These are phyloP conservation scores for Apiospora saccharicola DNA, from an alignment of 2,329 filamentous ascomycete species.

Conservation along the genomic window DNA sequence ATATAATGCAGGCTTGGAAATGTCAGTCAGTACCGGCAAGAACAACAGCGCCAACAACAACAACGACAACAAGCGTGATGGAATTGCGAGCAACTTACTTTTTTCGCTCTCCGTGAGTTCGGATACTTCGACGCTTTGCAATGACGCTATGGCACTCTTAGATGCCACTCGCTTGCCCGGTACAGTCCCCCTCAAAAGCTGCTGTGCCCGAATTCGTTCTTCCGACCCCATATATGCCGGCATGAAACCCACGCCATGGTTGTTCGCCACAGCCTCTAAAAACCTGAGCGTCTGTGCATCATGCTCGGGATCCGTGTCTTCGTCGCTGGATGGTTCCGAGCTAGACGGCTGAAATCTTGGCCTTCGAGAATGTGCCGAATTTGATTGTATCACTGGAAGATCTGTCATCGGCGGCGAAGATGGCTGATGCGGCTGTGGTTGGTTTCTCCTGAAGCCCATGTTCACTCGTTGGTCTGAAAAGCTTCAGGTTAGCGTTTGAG, in stretches of 20 bases:
- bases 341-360: constrained; percentile 7
- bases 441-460: constrained; percentile 1
- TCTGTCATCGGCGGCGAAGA: constrained; percentile 16
- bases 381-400: neutral
- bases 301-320: constrained; percentile 28
- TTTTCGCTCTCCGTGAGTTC: constrained; percentile 55
- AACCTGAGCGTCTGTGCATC: constrained; percentile 26
- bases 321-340: constrained; percentile 30
- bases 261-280: constrained; percentile 28
- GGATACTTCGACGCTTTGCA: constrained; percentile 55
- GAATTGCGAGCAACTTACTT: constrained; percentile 48
- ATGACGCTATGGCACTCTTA: constrained; percentile 52
- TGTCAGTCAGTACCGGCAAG: neutral
- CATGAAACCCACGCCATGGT: neutral
- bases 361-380: neutral
- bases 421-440: constrained; percentile 19
- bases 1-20: constrained; percentile 64
- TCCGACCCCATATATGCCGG: constrained; percentile 40
- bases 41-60: too few species aligned
- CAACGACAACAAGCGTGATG: neutral
- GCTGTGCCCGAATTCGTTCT: constrained; percentile 48
- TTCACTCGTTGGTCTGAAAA: neutral
- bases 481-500: neutral
- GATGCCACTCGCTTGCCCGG: constrained; percentile 57
- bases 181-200: constrained; percentile 54